Evolutionary conservation across 441 rosid genomes (phyloP).

Genomic region (Jatropha multifida): DNA sequence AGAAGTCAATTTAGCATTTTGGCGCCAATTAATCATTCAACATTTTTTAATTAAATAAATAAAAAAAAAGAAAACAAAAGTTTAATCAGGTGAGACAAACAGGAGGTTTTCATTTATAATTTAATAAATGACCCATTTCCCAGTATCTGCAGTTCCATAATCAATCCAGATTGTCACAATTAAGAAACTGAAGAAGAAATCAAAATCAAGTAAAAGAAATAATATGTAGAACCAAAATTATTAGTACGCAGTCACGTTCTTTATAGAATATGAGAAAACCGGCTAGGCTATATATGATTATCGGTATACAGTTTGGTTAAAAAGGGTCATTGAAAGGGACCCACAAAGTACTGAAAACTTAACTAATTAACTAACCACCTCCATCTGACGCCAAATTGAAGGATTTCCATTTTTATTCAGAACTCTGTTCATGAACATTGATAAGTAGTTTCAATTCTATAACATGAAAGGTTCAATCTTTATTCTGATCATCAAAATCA

Average conservation of each 20-base stretch:
- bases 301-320: background rate
- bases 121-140: too few species aligned
- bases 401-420: background rate
- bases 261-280: too few species aligned
- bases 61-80: too few species aligned
- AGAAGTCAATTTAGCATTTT: background rate
- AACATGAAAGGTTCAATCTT: slow-evolving; percentile 15
- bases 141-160: too few species aligned
- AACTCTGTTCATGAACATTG: background rate
- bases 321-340: background rate
- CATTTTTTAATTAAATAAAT: background rate
- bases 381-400: background rate
- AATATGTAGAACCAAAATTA: background rate
- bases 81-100: too few species aligned
- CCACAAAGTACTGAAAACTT: background rate
- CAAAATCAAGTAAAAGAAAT: background rate
- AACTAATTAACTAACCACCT: background rate
- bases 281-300: too few species aligned
- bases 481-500: slow-evolving; percentile 36
- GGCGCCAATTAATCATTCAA: background rate
- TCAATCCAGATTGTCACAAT: too few species aligned
- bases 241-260: background rate
- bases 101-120: too few species aligned
- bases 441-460: background rate
- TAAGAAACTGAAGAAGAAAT: background rate